Conservation (phyloP, 2,329 filamentous ascomycete species). For the Sporothrix mexicana region DNA sequence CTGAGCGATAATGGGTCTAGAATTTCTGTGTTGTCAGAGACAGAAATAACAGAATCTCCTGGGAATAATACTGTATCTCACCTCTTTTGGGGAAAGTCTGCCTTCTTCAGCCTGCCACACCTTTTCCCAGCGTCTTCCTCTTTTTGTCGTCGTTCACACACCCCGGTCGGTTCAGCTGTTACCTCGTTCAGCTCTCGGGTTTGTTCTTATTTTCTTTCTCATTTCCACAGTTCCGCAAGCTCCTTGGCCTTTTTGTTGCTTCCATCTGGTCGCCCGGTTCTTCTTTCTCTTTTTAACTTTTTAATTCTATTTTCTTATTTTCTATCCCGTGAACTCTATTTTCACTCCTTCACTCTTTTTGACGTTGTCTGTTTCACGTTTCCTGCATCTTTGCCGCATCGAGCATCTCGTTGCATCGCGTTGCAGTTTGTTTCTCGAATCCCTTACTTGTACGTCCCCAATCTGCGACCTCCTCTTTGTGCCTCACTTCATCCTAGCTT, state of each 20-base stretch:
- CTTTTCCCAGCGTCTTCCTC: no score
- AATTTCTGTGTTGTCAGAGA: constrained; percentile 15
- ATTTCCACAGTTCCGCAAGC: constrained; percentile 15
- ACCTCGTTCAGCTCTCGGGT: neutral
- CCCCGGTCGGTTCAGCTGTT: constrained; percentile 11
- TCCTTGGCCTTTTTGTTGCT: constrained; percentile 5
- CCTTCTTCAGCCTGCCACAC: neutral
- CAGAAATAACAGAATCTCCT: neutral
- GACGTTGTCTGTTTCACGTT: neutral
- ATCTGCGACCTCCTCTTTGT: neutral
- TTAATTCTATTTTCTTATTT: neutral
- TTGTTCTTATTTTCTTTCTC: neutral
- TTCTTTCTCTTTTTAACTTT: neutral
- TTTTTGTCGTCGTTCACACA: no score
- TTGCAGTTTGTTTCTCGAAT: neutral
- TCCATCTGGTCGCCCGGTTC: neutral
- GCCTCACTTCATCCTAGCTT: neutral
- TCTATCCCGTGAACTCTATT: neutral
- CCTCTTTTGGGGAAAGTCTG: neutral
- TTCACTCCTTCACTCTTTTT: neutral
- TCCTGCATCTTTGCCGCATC: neutral
- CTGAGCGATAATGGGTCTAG: constrained; percentile 15
- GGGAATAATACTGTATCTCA: neutral
- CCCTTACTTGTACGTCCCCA: constrained; percentile 10
- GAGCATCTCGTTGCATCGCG: neutral